phyloP scores from a whole-genome alignment of 495 filamentous ascomycete species.

The Oleoguttula mirabilis region DNA sequence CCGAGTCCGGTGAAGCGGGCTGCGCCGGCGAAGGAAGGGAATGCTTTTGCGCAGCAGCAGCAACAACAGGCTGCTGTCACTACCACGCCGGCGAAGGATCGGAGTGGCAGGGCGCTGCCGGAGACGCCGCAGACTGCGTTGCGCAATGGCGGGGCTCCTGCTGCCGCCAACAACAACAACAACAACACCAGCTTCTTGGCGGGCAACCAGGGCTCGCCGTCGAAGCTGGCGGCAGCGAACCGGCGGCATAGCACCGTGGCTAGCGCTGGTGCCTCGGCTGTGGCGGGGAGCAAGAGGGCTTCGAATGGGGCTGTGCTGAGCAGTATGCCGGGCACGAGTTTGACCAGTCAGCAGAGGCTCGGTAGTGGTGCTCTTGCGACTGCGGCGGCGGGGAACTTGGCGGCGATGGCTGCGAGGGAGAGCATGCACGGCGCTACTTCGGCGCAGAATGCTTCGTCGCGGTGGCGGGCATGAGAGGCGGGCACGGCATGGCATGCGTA shows the following conservation, averaged over 20 bases:
- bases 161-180: background rate
- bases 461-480: too few species aligned
- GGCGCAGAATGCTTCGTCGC: too few species aligned
- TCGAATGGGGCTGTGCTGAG: constrained; percentile 11
- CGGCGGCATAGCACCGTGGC: constrained; percentile 10
- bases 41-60: constrained; percentile 5
- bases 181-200: background rate
- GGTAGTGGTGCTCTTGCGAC: background rate
- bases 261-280: background rate
- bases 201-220: constrained; percentile 5
- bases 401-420: constrained; percentile 20
- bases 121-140: constrained; percentile 21
- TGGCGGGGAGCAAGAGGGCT: constrained; percentile 11
- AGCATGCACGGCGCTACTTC: constrained; percentile 14
- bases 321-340: background rate
- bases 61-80: background rate
- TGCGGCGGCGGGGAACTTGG: constrained; percentile 3
- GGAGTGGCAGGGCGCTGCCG: constrained; percentile 20
- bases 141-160: background rate
- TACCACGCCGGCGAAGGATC: constrained; percentile 4
- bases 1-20: background rate
- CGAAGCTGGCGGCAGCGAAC: background rate
- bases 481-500: too few species aligned
- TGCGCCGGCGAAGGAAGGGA: constrained; percentile 2
- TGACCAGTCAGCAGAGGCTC: background rate